A percentile compares a stretch with the other conserved stretches of the same genome.
phyloP scores from a whole-genome alignment of 164 flowering plant species.

The Vitis riparia region DNA sequence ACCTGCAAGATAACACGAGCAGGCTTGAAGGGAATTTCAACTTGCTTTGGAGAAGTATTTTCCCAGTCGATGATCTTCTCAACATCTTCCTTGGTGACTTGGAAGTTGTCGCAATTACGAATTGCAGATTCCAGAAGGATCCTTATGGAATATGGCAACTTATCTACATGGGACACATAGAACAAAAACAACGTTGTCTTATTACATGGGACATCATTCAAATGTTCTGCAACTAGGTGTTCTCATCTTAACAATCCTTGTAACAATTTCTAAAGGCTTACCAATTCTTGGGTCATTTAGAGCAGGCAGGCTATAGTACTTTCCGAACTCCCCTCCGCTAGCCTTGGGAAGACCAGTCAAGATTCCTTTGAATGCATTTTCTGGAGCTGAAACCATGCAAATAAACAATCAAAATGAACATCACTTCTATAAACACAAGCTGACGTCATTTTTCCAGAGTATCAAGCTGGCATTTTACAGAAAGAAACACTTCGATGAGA shows the following conservation, averaged over 20 bases:
- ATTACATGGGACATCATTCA: too few species aligned
- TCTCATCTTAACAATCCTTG: neutral
- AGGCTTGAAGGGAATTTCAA: conserved; percentile 95
- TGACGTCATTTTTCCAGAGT: too few species aligned
- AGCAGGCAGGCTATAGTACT: conserved; percentile 80
- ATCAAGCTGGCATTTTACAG: too few species aligned
- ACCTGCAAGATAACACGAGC: conserved; percentile 96
- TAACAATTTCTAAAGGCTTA: conserved; percentile 16
- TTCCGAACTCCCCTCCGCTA: conserved; percentile 91
- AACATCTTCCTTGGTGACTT: conserved; percentile 82
- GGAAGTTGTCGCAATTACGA: conserved; percentile 92
- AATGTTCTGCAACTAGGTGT: neutral
- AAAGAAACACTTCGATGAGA: too few species aligned
- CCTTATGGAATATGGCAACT: conserved; percentile 78
- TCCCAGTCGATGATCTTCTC: conserved; percentile 97
- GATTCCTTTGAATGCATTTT: conserved; percentile 67
- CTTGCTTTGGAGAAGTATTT: conserved; percentile 77
- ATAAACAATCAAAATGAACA: neutral
- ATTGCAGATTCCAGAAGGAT: conserved; percentile 90
- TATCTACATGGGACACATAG: conserved; percentile 40
- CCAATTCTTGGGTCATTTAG: conserved; percentile 90
- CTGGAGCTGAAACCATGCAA: conserved; percentile 56
- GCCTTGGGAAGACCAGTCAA: conserved; percentile 83
- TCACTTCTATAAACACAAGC: too few species aligned
- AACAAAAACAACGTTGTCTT: neutral